phyloP scores from a whole-genome alignment of 805 yeast genomes.

The Yamadazyma akitaensis region DNA sequence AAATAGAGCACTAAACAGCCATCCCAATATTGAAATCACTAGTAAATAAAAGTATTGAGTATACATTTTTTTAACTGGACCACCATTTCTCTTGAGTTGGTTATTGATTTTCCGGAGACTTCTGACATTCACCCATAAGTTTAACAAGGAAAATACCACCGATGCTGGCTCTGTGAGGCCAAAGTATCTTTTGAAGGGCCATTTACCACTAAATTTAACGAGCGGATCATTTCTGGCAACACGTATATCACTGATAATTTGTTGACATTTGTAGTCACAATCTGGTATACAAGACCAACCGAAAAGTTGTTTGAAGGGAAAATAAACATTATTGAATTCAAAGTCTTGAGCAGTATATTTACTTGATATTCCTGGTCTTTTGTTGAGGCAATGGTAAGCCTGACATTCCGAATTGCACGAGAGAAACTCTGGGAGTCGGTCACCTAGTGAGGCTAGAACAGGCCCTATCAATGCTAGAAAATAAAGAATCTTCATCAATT shows the following conservation, averaged over 20 bases:
- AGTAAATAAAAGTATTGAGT: constrained; percentile 29
- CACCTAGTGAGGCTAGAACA: constrained; percentile 21
- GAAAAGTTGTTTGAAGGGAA: constrained; percentile 19
- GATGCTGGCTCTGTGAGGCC: constrained; percentile 38
- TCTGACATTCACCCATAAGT: constrained; percentile 31
- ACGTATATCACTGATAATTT: constrained; percentile 26
- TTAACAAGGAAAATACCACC: constrained; percentile 32
- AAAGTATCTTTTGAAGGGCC: constrained; percentile 39
- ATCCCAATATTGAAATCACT: constrained; percentile 29
- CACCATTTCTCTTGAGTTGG: constrained; percentile 22
- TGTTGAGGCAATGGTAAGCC: constrained; percentile 17
- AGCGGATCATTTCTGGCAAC: constrained; percentile 17
- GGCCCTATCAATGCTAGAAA: constrained; percentile 2
- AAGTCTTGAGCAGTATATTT: constrained; percentile 12
- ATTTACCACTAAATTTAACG: constrained; percentile 43
- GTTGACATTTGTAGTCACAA: constrained; percentile 41
- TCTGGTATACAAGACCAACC: constrained; percentile 36
- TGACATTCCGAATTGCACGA: constrained; percentile 25
- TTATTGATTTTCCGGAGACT: constrained; percentile 25
- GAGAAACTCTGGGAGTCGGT: constrained; percentile 28
- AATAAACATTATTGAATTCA: constrained; percentile 11
- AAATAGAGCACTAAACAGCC: constrained; percentile 36
- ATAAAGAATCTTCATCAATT: background rate
- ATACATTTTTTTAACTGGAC: constrained; percentile 21
- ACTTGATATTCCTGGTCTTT: background rate